Evolutionary conservation across 2,329 filamentous ascomycete genomes (phyloP), one percentile per base, ranked within the genome.

Genomic region (Aspergillus ochraceus): DNA sequence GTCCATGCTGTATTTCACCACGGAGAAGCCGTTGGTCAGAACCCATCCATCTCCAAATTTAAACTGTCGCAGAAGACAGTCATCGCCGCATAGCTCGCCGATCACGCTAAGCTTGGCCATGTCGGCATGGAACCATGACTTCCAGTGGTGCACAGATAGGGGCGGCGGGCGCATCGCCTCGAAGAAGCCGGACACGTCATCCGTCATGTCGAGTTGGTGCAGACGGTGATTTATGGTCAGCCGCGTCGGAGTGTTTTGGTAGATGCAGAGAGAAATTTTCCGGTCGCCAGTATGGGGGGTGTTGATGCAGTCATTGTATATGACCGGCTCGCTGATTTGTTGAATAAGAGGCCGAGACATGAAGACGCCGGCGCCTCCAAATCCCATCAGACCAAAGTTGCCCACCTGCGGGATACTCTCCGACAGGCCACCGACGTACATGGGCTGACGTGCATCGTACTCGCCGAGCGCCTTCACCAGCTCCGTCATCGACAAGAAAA

Each of bases 61-160:
- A 76, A 81, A 88, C 24, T 86, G 79, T 66, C 85, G 83, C 52
- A 88, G 73, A 61, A 87, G 80, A 60, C 85, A 88, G 2, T 63
- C 64, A 52, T 82, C 81, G 5, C 86, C 85, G 64, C 86, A 88
- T n/a, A 85, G 69, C 10, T 79, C 70, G 6, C 79, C 74, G 12
- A 84, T 74, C 45, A 76, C 72, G 32, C 81, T 79, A 74, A 86
- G 82, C 58, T 79, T 76, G 51, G 79, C 77, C 47, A 86, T 84
- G 58, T 77, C 73, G 24, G 68, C 70, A 9, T 77, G 66, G 71
- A 86, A 85, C 84, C 85, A 87, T 12, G 80, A 83, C 70, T 86
- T 87, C 84, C 85, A 88, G 74, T 88, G 86, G 69, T 88, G 86
- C 6, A 88, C 74, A 53, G 81, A 86, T 12, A 87, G 72, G 0